phyloP scores from a whole-genome alignment of 164 flowering plant species.

The Magnolia sinica region DNA sequence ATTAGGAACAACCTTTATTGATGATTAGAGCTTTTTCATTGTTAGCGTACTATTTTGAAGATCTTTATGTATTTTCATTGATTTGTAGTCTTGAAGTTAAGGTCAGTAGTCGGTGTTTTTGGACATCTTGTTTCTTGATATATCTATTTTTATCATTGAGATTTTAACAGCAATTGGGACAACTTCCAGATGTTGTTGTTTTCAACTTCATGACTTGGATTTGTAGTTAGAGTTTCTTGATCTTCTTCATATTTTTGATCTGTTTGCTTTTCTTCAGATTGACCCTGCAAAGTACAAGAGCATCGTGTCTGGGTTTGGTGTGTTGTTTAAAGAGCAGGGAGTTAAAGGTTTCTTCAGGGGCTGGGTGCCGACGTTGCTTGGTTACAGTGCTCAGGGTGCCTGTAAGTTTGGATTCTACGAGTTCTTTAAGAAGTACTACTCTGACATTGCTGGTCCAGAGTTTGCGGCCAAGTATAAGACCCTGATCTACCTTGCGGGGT shows the following conservation, averaged over 20 bases:
- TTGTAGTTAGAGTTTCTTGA: not conserved
- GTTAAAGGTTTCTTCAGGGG: conserved; percentile 70
- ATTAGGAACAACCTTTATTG: no score
- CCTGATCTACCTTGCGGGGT: conserved; percentile 77
- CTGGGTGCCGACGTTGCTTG: conserved; percentile 76
- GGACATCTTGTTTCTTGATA: not conserved
- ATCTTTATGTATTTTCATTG: not conserved
- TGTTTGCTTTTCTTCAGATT: conserved; percentile 37
- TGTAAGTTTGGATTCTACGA: conserved; percentile 88
- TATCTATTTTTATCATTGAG: not conserved
- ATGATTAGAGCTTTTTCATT: no score
- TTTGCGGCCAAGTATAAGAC: conserved; percentile 76
- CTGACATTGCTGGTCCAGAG: conserved; percentile 82
- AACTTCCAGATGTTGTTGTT: not conserved
- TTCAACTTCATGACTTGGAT: not conserved
- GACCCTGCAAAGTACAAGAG: conserved; percentile 80
- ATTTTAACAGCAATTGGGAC: not conserved
- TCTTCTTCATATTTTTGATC: not conserved
- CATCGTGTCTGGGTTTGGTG: conserved; percentile 76
- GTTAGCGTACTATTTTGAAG: no score
- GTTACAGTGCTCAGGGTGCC: conserved; percentile 95
- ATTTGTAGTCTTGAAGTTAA: not conserved
- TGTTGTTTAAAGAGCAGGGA: conserved; percentile 75
- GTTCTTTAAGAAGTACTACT: conserved; percentile 78
- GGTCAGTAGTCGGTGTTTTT: not conserved